Evolutionary conservation across 768 basidiomycete genomes (phyloP).

Genomic region (Rhizopogon vesiculosus): DNA sequence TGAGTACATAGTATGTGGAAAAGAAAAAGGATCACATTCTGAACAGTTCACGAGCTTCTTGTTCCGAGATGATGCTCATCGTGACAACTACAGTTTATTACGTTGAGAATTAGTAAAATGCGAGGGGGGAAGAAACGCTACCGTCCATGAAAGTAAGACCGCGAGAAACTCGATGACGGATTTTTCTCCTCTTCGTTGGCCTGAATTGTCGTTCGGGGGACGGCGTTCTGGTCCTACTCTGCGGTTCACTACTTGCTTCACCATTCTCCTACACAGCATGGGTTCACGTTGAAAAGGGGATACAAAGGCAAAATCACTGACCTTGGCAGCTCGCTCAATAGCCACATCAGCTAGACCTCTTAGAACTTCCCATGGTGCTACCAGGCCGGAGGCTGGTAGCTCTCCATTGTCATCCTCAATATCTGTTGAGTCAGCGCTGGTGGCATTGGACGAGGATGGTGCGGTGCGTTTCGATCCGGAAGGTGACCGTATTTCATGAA

Average conservation of each 20-base stretch:
- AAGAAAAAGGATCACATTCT: constrained; percentile 49
- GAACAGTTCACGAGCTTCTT: constrained; percentile 83
- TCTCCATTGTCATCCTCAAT: constrained; percentile 79
- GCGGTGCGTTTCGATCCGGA: constrained; percentile 56
- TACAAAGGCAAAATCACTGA: constrained; percentile 21
- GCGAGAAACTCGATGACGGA: constrained; percentile 54
- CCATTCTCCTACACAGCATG: constrained; percentile 59
- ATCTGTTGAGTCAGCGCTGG: constrained; percentile 80
- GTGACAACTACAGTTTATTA: constrained; percentile 58
- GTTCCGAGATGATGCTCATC: constrained; percentile 74
- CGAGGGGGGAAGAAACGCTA: constrained; percentile 22
- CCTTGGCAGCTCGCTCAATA: constrained; percentile 74
- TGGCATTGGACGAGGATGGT: constrained; percentile 59
- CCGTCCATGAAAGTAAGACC: constrained; percentile 75
- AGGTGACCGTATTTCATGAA: constrained; percentile 23
- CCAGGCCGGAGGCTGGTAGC: constrained; percentile 73
- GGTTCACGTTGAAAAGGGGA: neutral
- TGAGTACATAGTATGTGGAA: constrained; percentile 7
- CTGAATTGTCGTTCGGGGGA: constrained; percentile 67
- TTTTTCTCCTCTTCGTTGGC: constrained; percentile 69
- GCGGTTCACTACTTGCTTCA: constrained; percentile 63
- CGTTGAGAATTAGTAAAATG: constrained; percentile 2
- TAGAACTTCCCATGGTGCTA: constrained; percentile 85
- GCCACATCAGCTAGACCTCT: constrained; percentile 80
- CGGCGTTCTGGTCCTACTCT: constrained; percentile 68